phyloP scores from a whole-genome alignment of 2,329 filamentous ascomycete genomes.

The Stenocarpella maydis region DNA sequence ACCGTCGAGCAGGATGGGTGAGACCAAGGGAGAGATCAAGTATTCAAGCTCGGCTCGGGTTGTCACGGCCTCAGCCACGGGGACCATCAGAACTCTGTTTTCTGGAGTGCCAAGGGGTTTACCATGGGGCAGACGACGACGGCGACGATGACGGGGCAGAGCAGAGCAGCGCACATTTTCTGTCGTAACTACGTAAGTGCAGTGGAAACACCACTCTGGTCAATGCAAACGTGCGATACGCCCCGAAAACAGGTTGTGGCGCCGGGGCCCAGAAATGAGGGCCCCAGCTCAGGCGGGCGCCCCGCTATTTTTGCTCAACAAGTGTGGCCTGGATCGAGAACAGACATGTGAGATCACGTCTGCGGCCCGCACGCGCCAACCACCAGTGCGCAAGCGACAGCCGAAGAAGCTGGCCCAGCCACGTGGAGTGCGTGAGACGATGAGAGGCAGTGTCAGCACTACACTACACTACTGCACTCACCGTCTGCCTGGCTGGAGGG shows the following conservation, averaged over 20 bases:
- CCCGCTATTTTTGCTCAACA: too few species aligned
- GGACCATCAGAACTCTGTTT: slow-evolving; percentile 17
- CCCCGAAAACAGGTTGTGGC: not conserved
- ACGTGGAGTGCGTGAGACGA: slow-evolving; percentile 23
- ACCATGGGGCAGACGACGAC: not conserved
- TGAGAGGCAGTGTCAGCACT: slow-evolving; percentile 15
- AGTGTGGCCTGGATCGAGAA: too few species aligned
- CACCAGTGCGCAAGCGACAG: not conserved
- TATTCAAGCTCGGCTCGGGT: slow-evolving; percentile 4
- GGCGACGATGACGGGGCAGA: not conserved
- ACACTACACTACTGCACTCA: too few species aligned
- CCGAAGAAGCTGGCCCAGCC: slow-evolving; percentile 1
- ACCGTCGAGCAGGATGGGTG: slow-evolving; percentile 8
- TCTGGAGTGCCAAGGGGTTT: slow-evolving; percentile 8
- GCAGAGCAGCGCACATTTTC: not conserved
- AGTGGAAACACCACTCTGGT: not conserved
- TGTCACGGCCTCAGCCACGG: slow-evolving; percentile 1
- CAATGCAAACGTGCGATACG: not conserved
- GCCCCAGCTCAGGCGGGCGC: too few species aligned
- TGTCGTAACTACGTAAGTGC: too few species aligned
- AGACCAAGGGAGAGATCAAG: not conserved
- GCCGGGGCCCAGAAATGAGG: slow-evolving; percentile 19
- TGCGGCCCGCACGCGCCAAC: not conserved
- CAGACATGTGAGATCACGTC: not conserved
- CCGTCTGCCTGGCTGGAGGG: too few species aligned